phyloP scores from a whole-genome alignment of 805 yeast genomes.

The Pichia californica region DNA sequence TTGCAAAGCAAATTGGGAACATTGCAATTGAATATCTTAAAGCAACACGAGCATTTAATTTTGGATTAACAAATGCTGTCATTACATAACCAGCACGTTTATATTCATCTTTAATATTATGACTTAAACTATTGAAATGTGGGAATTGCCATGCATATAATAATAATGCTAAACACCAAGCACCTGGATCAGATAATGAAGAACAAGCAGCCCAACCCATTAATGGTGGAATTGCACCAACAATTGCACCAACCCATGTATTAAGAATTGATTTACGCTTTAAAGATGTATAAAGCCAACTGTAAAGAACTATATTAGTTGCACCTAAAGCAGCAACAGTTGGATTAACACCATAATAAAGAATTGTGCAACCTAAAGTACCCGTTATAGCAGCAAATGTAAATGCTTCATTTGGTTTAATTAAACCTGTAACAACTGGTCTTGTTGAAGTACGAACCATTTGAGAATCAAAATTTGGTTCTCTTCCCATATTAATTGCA shows the following conservation, averaged over 20 bases:
- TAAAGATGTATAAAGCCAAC: constrained; percentile 87
- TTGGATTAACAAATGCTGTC: constrained; percentile 92
- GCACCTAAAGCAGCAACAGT: constrained; percentile 79
- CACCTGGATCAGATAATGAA: constrained; percentile 76
- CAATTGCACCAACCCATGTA: constrained; percentile 99
- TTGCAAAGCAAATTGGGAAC: constrained; percentile 88
- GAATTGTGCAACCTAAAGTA: constrained; percentile 55
- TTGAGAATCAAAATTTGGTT: constrained; percentile 77
- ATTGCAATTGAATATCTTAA: constrained; percentile 82
- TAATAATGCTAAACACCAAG: constrained; percentile 88
- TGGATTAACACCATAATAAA: constrained; percentile 79
- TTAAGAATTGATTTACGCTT: constrained; percentile 80
- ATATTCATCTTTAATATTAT: constrained; percentile 82
- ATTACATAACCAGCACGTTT: constrained; percentile 93
- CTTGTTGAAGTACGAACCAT: constrained; percentile 86
- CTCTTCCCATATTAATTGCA: constrained; percentile 95
- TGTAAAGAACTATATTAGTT: constrained; percentile 71
- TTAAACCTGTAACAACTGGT: constrained; percentile 82
- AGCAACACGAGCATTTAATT: constrained; percentile 87
- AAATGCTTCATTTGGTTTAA: constrained; percentile 73
- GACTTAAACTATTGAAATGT: constrained; percentile 89
- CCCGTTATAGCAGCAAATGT: constrained; percentile 75
- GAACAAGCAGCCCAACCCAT: constrained; percentile 99
- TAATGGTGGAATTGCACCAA: constrained; percentile 96
- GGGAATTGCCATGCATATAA: constrained; percentile 98